A percentile compares a stretch with the other conserved stretches of the same genome.
These are phyloP conservation scores for Stylonectria norvegica DNA, from an alignment of 2,329 filamentous ascomycete genomes.

Conservation along the genomic window DNA sequence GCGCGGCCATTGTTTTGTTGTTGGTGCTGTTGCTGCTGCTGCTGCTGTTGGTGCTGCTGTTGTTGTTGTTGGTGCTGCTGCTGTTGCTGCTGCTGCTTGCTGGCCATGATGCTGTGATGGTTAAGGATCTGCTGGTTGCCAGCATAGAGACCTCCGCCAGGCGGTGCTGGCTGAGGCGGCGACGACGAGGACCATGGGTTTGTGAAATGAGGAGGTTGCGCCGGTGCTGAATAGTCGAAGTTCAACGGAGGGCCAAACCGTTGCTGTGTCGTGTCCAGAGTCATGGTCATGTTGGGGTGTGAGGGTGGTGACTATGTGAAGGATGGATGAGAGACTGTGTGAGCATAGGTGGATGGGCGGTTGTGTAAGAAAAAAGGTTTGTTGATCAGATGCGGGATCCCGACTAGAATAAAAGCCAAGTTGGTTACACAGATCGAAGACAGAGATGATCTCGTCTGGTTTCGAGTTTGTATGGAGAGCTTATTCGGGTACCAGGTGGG, in stretches of 20 bases:
- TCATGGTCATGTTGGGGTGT: conserved; percentile 78
- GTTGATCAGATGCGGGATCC: conserved; percentile 54
- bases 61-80: no score
- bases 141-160: conserved; percentile 62
- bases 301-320: conserved; percentile 9
- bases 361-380: conserved; percentile 29
- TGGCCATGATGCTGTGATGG: conserved; percentile 51
- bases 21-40: conserved; percentile 58
- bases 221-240: conserved; percentile 66
- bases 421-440: conserved; percentile 42
- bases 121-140: conserved; percentile 52
- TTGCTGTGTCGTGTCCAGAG: conserved; percentile 84
- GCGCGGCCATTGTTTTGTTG: conserved; percentile 51
- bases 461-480: conserved; percentile 33
- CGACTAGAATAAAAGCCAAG: conserved; percentile 44
- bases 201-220: conserved; percentile 70
- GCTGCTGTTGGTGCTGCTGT: no score
- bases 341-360: conserved; percentile 22
- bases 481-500: conserved; percentile 41
- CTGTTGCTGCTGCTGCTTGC: conserved; percentile 43
- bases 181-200: conserved; percentile 77
- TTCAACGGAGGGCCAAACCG: conserved; percentile 69
- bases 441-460: conserved; percentile 34
- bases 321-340: conserved; percentile 16
- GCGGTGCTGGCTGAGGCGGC: conserved; percentile 39